Percentiles rank a stretch among this genome's conserved stretches.
Conservation (phyloP, 352 stramenopile species). For the Globisporangium mamillatum region DNA sequence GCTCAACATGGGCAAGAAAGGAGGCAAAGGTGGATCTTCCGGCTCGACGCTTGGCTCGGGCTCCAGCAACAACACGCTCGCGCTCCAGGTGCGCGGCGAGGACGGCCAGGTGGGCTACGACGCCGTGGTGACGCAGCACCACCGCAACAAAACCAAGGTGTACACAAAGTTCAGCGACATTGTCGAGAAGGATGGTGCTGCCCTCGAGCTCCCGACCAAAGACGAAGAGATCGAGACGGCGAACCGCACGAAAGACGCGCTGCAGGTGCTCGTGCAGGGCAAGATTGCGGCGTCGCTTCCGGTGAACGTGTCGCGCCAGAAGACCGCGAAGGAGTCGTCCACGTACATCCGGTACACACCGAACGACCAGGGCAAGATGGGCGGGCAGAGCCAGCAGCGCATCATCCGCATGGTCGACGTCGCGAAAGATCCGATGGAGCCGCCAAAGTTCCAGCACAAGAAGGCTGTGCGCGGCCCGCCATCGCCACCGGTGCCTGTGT, state of each 20-base stretch:
- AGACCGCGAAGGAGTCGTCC: slow-evolving; percentile 82
- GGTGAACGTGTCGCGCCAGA: slow-evolving; percentile 83
- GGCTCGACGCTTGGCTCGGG: background rate
- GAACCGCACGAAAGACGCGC: slow-evolving; percentile 74
- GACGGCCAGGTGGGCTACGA: slow-evolving; percentile 92
- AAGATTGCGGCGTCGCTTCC: slow-evolving; percentile 90
- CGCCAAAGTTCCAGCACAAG: slow-evolving; percentile 98
- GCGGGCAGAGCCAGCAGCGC: slow-evolving; percentile 77
- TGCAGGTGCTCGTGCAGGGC: slow-evolving; percentile 87
- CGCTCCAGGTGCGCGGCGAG: slow-evolving; percentile 91
- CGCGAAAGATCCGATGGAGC: slow-evolving; percentile 99
- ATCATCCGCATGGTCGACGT: slow-evolving; percentile 99
- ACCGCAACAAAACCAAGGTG: slow-evolving; percentile 92
- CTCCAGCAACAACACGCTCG: slow-evolving; percentile 56
- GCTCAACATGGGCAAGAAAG: slow-evolving; percentile 92
- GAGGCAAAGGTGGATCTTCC: slow-evolving; percentile 30
- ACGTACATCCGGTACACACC: slow-evolving; percentile 86
- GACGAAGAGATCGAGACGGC: slow-evolving; percentile 76
- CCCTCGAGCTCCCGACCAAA: slow-evolving; percentile 35
- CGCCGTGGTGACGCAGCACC: slow-evolving; percentile 96
- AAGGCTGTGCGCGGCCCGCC: slow-evolving; percentile 92
- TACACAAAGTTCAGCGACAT: slow-evolving; percentile 94
- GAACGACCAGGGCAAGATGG: slow-evolving; percentile 70
- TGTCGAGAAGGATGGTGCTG: slow-evolving; percentile 82
- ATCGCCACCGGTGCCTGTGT: slow-evolving; percentile 89